Conservation (phyloP, 202 grass and related monocot species). For the Zizania palustris region DNA sequence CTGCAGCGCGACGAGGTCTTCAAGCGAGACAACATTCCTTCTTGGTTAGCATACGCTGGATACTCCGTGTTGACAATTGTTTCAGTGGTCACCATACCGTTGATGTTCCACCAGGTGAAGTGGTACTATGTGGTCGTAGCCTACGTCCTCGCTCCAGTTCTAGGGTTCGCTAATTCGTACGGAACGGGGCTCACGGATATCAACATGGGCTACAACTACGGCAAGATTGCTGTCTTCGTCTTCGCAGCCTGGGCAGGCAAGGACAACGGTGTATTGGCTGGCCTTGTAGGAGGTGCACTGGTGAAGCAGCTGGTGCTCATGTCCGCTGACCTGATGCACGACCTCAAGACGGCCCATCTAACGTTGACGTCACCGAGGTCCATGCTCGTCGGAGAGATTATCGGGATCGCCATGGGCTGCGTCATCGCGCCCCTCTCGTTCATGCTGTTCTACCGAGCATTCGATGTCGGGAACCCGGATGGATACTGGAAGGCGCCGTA, state of each 20-base stretch:
- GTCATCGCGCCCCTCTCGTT: slow-evolving; percentile 12
- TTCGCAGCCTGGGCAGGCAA: neutral
- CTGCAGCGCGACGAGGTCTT: no score
- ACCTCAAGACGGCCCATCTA: slow-evolving; percentile 22
- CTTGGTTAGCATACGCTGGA: slow-evolving; percentile 42
- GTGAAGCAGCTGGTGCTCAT: neutral
- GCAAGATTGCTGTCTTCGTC: slow-evolving; percentile 19
- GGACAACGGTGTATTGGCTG: neutral
- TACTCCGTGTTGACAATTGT: slow-evolving; percentile 38
- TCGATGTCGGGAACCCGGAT: slow-evolving; percentile 12
- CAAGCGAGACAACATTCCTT: neutral
- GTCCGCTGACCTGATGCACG: slow-evolving; percentile 21
- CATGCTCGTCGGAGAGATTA: slow-evolving; percentile 21
- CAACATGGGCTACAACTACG: slow-evolving; percentile 16
- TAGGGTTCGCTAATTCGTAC: slow-evolving; percentile 28
- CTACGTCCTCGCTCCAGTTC: neutral
- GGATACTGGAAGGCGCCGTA: slow-evolving; percentile 4
- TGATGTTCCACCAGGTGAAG: slow-evolving; percentile 1
- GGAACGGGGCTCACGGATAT: neutral
- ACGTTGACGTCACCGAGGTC: neutral
- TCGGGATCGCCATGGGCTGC: slow-evolving; percentile 28
- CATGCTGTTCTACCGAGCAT: slow-evolving; percentile 33
- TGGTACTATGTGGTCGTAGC: slow-evolving; percentile 1
- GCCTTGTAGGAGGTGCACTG: slow-evolving; percentile 1
- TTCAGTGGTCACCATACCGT: slow-evolving; percentile 42